Base-by-base conservation (phyloP, 2,329 filamentous ascomycete genomes). In the Pseudogymnoascus sp. region DNA sequence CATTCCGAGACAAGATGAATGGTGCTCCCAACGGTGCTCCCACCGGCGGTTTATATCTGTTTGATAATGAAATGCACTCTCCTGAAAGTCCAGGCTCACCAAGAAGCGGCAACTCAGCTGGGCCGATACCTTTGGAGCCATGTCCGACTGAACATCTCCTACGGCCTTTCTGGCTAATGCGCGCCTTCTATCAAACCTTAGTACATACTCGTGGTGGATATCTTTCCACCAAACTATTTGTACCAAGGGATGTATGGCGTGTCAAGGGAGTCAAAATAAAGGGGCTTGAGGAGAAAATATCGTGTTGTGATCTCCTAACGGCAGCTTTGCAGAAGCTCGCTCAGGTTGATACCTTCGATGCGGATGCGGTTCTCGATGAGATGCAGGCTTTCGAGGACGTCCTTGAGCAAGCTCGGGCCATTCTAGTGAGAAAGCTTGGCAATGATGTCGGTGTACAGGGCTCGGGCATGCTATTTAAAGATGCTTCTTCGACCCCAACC, bases 151-250 rank as follows among this genome's bases (percentile, higher is more conserved):
- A 96, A 42, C 87, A 88, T 65, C 82, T 97, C 70, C 81, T 97
- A n/a, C 87, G 95, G 19, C 96, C 95, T 1, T 99, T 97, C 75
- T 99, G 95, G 95, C 81, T 99, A 50, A 96, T 99, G 91, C 87
- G 95, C 63, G 93, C 90, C 66, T 82, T 99, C 26, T 96, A 95
- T 73, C 91, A 97, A 74, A 96, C 93, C 0, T 85, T 99, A 50
- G 89, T 88, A 17, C 93, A 99, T 71, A 91, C 93, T 2, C 87
- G 91, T 23, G 95, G 95, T 38, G 95, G 93, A 15, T 99, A 97
- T 73, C 73, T 99, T 19, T 96, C 93, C 62, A 93, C 87, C 21
- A 93, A 92, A 70, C 82, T 99, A 0, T 99, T 99, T 72, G 84
- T 99, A 4, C 93, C 95, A 5, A 85, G 90, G 61, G 93, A 97